Evolutionary conservation across 1,284 basidiomycete genomes (phyloP).

Genomic region (Melampsora americana): DNA sequence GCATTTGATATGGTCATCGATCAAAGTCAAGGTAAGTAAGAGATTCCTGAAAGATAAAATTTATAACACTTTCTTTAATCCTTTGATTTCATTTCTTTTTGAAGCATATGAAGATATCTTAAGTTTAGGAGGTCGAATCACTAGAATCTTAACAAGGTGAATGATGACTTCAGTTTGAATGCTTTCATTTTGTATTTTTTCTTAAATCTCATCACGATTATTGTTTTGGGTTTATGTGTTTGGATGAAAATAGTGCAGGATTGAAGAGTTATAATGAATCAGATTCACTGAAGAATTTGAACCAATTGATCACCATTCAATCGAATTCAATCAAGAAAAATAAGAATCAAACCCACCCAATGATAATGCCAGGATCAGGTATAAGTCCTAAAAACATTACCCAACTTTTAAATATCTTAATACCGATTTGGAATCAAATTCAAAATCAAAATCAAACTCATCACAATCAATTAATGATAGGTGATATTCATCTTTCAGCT

Average conservation of each 20-base stretch:
- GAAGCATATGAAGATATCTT: background rate
- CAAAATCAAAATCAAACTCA: no score
- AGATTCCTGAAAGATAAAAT: background rate
- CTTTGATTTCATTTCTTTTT: no score
- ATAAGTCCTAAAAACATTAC: background rate
- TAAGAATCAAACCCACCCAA: background rate
- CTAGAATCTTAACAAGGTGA: slow-evolving; percentile 3
- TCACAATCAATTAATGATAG: no score
- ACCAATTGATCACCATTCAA: background rate
- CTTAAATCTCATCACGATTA: no score
- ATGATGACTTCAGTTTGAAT: no score
- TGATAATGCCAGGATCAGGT: background rate
- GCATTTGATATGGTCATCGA: background rate
- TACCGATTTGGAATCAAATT: background rate
- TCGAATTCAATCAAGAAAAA: background rate
- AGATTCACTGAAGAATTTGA: background rate
- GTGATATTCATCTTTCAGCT: background rate
- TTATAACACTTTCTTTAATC: no score
- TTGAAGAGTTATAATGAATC: background rate
- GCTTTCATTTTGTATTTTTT: no score
- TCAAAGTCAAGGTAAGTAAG: background rate
- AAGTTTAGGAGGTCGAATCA: background rate
- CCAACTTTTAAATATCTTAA: background rate
- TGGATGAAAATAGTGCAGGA: no score
- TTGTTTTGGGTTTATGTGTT: no score